Conservation (phyloP, 257 asterid genomes). For the Galeopsis tetrahit region DNA sequence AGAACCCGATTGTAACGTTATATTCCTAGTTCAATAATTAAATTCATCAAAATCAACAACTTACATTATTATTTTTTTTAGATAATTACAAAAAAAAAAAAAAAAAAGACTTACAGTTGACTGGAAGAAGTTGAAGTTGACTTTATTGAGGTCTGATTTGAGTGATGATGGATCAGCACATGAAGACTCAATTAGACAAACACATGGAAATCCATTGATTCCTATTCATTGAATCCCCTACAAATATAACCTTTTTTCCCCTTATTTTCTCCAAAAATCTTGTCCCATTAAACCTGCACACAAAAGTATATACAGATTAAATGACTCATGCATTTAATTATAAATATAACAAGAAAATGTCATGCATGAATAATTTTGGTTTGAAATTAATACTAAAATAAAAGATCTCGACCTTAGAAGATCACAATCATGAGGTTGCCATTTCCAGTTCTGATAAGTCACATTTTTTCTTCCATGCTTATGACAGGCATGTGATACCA, state of each 20-base stretch:
- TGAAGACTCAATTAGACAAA: conserved; percentile 59
- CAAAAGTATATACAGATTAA: too few relatives aligned
- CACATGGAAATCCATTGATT: conserved; percentile 71
- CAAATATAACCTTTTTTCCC: conserved; percentile 64
- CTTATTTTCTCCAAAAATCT: conserved; percentile 57
- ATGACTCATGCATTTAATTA: not conserved
- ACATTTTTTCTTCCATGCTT: conserved; percentile 64
- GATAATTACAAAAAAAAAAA: too few relatives aligned
- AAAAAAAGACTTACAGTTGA: conserved; percentile 41
- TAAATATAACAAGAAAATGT: too few relatives aligned
- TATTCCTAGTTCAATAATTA: conserved; percentile 52
- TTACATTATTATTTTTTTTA: too few relatives aligned
- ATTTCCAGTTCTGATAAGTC: conserved; percentile 61
- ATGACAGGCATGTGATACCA: conserved; percentile 51
- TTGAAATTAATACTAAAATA: not conserved
- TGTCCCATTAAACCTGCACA: conserved; percentile 57
- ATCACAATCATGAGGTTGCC: conserved; percentile 75
- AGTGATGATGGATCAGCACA: conserved; percentile 37
- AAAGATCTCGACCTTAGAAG: conserved; percentile 57
- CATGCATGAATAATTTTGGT: too few relatives aligned
- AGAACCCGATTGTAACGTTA: conserved; percentile 74
- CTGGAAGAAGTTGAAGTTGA: conserved; percentile 39
- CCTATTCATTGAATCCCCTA: conserved; percentile 74
- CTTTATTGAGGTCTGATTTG: conserved; percentile 21
- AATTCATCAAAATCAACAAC: too few relatives aligned